Evolutionary conservation across 805 yeast genomes (phyloP), one percentile per base, ranked within the genome.

Genomic region (Ogataea minuta): DNA sequence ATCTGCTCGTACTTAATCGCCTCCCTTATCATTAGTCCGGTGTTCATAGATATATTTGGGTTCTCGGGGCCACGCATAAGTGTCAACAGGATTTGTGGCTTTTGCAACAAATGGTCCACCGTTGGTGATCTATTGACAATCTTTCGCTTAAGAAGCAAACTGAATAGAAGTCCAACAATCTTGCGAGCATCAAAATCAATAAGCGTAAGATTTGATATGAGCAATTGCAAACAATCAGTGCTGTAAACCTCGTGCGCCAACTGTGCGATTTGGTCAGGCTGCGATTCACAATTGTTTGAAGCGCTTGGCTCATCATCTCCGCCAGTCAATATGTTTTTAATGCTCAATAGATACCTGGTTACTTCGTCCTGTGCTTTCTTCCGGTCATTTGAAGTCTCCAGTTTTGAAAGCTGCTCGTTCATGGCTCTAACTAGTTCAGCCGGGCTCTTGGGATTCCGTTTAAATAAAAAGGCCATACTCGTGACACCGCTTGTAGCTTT

Each of bases 151-250:
- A 93, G 71, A 28, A 95, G 71, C 4, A 87, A 80, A 46, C 81
- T 76, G 58, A 89, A 88, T 36, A 93, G 59, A 4, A 76, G 67
- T 4, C 79, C 72, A 11, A 88, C 91, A 51, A 86, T 93, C 54
- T 91, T 89, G 40, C 96, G 71, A 31, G 95, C 79, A 57, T 93
- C 98, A 63, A 93, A 90, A 47, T 88, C 96, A 40, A 93, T 71
- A 23, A 71, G 70, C n/a, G 66, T 66, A 40, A 93, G 66, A 53
- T 80, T 75, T 13, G 66, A 58, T 10, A 87, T 68, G 45, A 93
- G 63, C 15, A 71, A 70, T 47, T 74, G 75, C 23, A 93, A 72
- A 42, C 84, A 67, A 57, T 89, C 95, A 1, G 84, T 69, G 7
- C 74, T 62, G 54, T 84, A 85, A 2, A 88, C 79, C 49, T 90